Percentiles rank a stretch among this genome's conserved stretches.
These are phyloP conservation scores for Phoma sp. DNA, from an alignment of 2,329 filamentous ascomycete species.

Conservation along the genomic window DNA sequence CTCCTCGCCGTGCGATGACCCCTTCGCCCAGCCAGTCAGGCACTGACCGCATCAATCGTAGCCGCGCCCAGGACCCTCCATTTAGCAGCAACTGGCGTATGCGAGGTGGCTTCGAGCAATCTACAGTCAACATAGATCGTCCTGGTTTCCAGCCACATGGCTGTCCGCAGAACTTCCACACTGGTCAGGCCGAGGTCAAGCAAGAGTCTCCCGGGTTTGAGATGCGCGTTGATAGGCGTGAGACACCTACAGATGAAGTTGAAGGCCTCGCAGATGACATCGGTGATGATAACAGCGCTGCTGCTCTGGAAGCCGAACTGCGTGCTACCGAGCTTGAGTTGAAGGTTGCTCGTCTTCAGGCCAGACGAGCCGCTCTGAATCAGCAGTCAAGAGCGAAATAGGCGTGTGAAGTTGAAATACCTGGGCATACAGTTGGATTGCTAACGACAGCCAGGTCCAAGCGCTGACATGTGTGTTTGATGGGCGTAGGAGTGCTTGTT, in stretches of 20 bases:
- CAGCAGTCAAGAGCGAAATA: conserved; percentile 6
- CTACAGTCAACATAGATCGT: not conserved
- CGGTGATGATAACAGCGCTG: conserved; percentile 2
- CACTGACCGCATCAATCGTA: not conserved
- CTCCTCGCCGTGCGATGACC: conserved; percentile 1
- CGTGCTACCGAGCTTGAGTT: conserved; percentile 22
- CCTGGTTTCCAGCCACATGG: not conserved
- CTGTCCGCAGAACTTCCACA: not conserved
- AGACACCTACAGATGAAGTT: conserved; percentile 6
- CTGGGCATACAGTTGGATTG: not conserved
- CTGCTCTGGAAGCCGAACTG: conserved; percentile 21
- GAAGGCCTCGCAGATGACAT: not conserved
- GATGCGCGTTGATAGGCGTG: conserved; percentile 7
- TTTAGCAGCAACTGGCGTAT: not conserved
- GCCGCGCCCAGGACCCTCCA: not conserved
- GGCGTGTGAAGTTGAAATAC: not conserved
- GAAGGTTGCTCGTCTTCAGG: conserved; percentile 22
- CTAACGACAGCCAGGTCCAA: no score
- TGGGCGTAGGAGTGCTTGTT: no score
- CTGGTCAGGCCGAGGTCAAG: conserved; percentile 21
- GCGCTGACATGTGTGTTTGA: no score
- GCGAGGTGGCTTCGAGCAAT: not conserved
- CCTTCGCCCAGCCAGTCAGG: conserved; percentile 3
- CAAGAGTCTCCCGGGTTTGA: conserved; percentile 23
- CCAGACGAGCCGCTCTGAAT: conserved; percentile 11